phyloP scores from a whole-genome alignment of 768 basidiomycete species.

The Dentipellis sp. region DNA sequence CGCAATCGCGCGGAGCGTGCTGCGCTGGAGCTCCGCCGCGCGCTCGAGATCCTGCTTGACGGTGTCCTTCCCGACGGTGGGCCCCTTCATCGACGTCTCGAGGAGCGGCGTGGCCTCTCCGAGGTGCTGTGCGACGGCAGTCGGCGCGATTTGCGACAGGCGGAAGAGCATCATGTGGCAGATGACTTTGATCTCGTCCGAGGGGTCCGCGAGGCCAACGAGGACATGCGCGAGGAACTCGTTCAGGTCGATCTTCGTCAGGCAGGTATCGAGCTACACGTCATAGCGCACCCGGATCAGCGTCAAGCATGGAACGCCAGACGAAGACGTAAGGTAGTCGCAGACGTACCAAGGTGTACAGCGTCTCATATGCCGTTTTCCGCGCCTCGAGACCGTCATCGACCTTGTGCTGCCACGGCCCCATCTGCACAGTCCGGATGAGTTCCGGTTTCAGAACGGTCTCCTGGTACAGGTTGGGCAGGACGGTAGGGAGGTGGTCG shows the following conservation, averaged over 20 bases:
- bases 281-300: not conserved
- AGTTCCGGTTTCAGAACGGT: constrained; percentile 71
- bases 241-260: constrained; percentile 79
- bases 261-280: constrained; percentile 78
- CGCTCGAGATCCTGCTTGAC: constrained; percentile 90
- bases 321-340: not conserved
- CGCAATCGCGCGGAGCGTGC: constrained; percentile 79
- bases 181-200: constrained; percentile 95
- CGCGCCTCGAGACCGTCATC: constrained; percentile 95
- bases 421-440: constrained; percentile 91
- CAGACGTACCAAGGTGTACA: constrained; percentile 80
- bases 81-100: constrained; percentile 85
- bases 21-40: constrained; percentile 84
- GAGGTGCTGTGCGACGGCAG: constrained; percentile 72
- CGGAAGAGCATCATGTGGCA: constrained; percentile 94
- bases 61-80: constrained; percentile 85
- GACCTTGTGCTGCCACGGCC: constrained; percentile 93
- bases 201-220: constrained; percentile 76
- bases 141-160: constrained; percentile 78
- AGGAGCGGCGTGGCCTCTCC: constrained; percentile 79
- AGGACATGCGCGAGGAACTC: constrained; percentile 78
- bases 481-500: constrained; percentile 66
- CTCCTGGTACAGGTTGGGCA: constrained; percentile 82
- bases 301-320: not conserved
- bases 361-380: constrained; percentile 95